A percentile compares a stretch with the other conserved stretches of the same genome.
Evolutionary conservation across 2,329 filamentous ascomycete genomes (phyloP).

Genomic region (Xylariaceae sp.): DNA sequence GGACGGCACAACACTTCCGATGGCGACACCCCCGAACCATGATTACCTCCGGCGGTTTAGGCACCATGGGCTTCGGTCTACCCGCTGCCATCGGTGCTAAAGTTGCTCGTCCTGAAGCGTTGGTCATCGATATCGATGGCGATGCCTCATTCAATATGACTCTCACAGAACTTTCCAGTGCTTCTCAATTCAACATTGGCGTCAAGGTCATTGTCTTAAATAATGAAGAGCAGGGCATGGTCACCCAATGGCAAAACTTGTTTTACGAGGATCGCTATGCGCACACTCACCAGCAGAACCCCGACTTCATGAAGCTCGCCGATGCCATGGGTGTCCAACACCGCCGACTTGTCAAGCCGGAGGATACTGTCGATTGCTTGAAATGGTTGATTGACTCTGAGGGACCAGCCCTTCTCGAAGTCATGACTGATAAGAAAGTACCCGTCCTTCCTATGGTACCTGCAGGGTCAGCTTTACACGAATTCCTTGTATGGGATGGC

Average conservation of each 20-base stretch:
- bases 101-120: slow-evolving; percentile 72
- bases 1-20: slow-evolving; percentile 87
- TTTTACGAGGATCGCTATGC: slow-evolving; percentile 94
- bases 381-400: slow-evolving; percentile 86
- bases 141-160: slow-evolving; percentile 99
- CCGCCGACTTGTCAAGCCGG: slow-evolving; percentile 66
- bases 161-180: slow-evolving; percentile 87
- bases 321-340: slow-evolving; percentile 87
- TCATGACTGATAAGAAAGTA: slow-evolving; percentile 86
- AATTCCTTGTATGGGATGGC: slow-evolving; percentile 81
- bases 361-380: slow-evolving; percentile 72
- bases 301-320: slow-evolving; percentile 90
- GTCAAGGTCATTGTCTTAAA: slow-evolving; percentile 94
- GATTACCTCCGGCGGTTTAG: slow-evolving; percentile 93
- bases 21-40: slow-evolving; percentile 63
- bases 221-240: slow-evolving; percentile 98
- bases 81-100: slow-evolving; percentile 95
- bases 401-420: slow-evolving; percentile 88
- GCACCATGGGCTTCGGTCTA: slow-evolving; percentile 93
- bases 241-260: slow-evolving; percentile 96
- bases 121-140: slow-evolving; percentile 94
- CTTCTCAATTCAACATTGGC: slow-evolving; percentile 92
- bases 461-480: slow-evolving; percentile 78
- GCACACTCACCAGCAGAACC: slow-evolving; percentile 91
- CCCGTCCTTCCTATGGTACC: slow-evolving; percentile 98